These are phyloP conservation scores for Neurospora hispaniola DNA, from an alignment of 495 filamentous ascomycete genomes.

Conservation along the genomic window DNA sequence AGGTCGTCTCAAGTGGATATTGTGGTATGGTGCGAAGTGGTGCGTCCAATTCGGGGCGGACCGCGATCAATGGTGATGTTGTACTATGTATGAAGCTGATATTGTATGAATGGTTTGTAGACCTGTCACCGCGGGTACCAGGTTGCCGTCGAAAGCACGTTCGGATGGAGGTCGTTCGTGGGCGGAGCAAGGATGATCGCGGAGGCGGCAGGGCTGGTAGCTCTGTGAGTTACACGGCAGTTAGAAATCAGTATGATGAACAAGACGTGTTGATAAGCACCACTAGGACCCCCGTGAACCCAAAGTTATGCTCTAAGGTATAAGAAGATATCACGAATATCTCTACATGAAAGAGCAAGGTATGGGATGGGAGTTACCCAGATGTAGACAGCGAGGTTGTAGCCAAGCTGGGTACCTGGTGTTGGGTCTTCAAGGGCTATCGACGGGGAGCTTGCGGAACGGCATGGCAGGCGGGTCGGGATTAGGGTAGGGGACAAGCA, in stretches of 20 bases:
- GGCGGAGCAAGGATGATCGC: constrained; percentile 10
- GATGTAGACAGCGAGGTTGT: neutral
- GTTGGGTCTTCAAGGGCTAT: neutral
- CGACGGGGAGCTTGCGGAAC: neutral
- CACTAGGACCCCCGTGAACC: neutral
- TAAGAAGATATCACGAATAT: neutral
- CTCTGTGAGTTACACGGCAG: constrained; percentile 13
- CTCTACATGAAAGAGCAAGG: neutral
- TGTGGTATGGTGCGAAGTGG: neutral
- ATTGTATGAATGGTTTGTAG: neutral
- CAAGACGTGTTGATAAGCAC: neutral
- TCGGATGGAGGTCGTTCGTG: constrained; percentile 6
- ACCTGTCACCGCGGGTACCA: neutral
- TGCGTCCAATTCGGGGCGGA: neutral
- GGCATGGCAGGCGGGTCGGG: neutral
- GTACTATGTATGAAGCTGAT: no score
- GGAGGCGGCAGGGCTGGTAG: constrained; percentile 1
- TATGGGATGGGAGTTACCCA: neutral
- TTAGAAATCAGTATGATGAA: constrained; percentile 9
- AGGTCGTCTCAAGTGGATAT: neutral
- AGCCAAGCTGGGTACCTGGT: neutral
- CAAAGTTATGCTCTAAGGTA: neutral
- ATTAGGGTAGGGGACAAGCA: neutral
- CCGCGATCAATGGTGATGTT: neutral
- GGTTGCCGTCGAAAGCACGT: neutral